Evolutionary conservation across 352 stramenopile species (phyloP).

Genomic region (Globisporangium sylvaticum): DNA sequence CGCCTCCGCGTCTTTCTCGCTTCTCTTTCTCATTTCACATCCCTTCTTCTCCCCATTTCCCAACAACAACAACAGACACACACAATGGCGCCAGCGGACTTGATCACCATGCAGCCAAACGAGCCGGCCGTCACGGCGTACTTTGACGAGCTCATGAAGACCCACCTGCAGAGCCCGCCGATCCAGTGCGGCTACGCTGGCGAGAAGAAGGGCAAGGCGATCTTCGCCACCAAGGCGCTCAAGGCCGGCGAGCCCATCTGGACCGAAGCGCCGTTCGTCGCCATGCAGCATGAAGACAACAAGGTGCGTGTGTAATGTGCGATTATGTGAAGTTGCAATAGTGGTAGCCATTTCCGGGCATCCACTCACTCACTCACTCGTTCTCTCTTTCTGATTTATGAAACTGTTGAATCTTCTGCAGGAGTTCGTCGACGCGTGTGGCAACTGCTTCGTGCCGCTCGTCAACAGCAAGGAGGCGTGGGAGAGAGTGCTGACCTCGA

Average conservation of each 20-base stretch:
- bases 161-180: constrained; percentile 42
- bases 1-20: background rate
- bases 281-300: constrained; percentile 77
- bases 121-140: constrained; percentile 44
- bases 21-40: background rate
- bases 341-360: constrained; percentile 1
- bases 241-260: constrained; percentile 60
- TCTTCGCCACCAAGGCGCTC: constrained; percentile 53
- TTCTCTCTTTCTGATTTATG: constrained; percentile 14
- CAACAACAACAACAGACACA: background rate
- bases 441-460: constrained; percentile 76
- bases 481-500: constrained; percentile 45
- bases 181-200: constrained; percentile 48
- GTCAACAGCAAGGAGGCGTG: constrained; percentile 60
- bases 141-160: constrained; percentile 58
- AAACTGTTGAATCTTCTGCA: constrained; percentile 10
- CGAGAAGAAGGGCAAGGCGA: constrained; percentile 68
- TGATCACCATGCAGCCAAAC: constrained; percentile 37
- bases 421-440: constrained; percentile 73
- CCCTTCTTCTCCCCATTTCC: background rate
- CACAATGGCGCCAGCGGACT: constrained; percentile 5
- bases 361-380: background rate
- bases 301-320: constrained; percentile 26
- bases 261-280: constrained; percentile 56
- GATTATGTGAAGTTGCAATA: background rate